A percentile compares a stretch with the other conserved stretches of the same genome.
Evolutionary conservation across 306 rosid species (phyloP).

Genomic region (Gastrolobium bilobum): DNA sequence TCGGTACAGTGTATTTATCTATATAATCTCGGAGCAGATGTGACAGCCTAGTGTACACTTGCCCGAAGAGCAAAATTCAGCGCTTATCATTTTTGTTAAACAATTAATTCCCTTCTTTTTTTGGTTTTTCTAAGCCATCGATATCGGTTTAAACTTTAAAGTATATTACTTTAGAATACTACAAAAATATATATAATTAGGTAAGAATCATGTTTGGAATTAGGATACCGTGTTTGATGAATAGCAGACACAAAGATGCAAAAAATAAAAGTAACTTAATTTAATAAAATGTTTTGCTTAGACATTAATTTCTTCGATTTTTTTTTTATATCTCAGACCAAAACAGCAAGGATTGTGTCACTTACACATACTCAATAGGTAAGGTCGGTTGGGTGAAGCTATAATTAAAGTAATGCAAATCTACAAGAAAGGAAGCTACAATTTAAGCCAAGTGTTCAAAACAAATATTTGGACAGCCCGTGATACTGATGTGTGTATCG

Average conservation of each 20-base stretch:
- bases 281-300: background rate
- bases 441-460: background rate
- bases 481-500: background rate
- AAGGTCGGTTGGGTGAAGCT: background rate
- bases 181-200: background rate
- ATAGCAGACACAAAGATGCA: background rate
- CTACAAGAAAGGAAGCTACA: background rate
- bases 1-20: too few species aligned
- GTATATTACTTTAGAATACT: background rate
- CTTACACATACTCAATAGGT: background rate
- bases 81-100: background rate
- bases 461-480: background rate
- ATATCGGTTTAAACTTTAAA: background rate
- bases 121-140: background rate
- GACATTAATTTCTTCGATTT: background rate
- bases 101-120: background rate
- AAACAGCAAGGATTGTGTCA: background rate
- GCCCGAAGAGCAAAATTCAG: background rate
- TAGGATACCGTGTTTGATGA: slow-evolving; percentile 35
- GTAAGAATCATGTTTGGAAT: slow-evolving; percentile 14
- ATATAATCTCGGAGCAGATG: too few species aligned
- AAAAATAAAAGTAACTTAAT: background rate
- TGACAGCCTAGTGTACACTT: background rate
- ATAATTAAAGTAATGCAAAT: background rate
- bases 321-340: background rate